Percentiles rank a stretch among this genome's conserved stretches.
phyloP scores from a whole-genome alignment of 805 yeast species.

The Starmerella stigmatis region DNA sequence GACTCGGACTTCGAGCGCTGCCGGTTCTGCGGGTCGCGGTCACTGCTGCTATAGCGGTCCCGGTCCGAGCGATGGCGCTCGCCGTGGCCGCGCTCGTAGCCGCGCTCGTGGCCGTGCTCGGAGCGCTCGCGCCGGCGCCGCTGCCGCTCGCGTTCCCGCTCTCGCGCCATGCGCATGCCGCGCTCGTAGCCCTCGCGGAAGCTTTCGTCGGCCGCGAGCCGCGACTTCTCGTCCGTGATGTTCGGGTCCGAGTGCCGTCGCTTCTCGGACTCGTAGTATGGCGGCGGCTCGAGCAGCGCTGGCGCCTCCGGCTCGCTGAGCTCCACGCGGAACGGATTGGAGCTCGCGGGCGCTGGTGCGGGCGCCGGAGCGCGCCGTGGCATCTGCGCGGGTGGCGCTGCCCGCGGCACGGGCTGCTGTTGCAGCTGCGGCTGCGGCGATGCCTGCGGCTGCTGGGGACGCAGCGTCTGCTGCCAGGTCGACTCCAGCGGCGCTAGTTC shows the following conservation, averaged over 20 bases:
- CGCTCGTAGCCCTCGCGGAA: slow-evolving; percentile 23
- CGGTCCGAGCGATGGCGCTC: not conserved
- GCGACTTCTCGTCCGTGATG: slow-evolving; percentile 20
- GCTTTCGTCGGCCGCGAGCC: slow-evolving; percentile 15
- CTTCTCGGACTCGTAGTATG: slow-evolving; percentile 16
- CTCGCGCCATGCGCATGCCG: slow-evolving; percentile 23
- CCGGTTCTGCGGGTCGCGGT: slow-evolving; percentile 9
- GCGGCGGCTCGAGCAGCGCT: slow-evolving; percentile 16
- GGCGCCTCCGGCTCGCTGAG: slow-evolving; percentile 6
- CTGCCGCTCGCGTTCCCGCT: slow-evolving; percentile 21
- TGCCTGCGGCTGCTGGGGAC: slow-evolving; percentile 1
- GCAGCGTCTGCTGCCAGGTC: not conserved
- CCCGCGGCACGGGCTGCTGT: not conserved
- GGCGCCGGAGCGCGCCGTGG: not conserved
- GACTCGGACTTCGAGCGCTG: slow-evolving; percentile 23
- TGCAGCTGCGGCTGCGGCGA: not conserved
- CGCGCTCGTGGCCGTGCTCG: slow-evolving; percentile 9
- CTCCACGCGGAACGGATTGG: slow-evolving; percentile 17
- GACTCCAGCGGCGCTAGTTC: slow-evolving; percentile 2
- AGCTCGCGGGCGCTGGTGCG: not conserved
- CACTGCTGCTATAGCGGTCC: not conserved
- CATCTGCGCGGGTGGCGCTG: not conserved
- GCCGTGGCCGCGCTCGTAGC: slow-evolving; percentile 3
- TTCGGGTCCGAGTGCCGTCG: slow-evolving; percentile 21
- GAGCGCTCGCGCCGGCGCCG: slow-evolving; percentile 1